Percentiles rank a stretch among this genome's conserved stretches.
phyloP scores from a whole-genome alignment of 208 protist species.

The Sergeia podlipaevii region DNA sequence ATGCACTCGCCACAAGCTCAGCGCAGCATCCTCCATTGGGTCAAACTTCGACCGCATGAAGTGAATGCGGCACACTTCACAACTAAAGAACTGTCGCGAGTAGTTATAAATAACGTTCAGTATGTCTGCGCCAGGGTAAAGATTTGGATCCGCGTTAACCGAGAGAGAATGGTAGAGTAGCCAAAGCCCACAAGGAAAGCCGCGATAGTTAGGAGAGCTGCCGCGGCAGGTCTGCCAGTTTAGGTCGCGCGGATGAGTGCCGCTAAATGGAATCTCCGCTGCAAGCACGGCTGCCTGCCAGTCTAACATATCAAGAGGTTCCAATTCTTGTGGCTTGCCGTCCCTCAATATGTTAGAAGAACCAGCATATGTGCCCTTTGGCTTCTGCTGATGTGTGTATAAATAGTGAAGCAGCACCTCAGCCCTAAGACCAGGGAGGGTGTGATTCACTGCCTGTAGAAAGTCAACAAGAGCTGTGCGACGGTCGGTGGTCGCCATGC shows the following conservation, averaged over 20 bases:
- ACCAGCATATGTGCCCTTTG: neutral
- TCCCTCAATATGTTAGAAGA: slow-evolving; percentile 6
- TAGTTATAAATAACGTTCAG: slow-evolving; percentile 52
- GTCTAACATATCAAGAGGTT: slow-evolving; percentile 4
- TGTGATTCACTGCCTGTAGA: slow-evolving; percentile 28
- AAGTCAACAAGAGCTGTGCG: slow-evolving; percentile 36
- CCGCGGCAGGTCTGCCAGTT: slow-evolving; percentile 56
- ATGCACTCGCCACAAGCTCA: slow-evolving; percentile 72
- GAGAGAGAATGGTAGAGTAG: slow-evolving; percentile 71
- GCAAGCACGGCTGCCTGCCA: slow-evolving; percentile 42
- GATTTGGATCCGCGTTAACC: slow-evolving; percentile 8
- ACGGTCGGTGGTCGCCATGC: slow-evolving; percentile 12
- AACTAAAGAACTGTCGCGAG: slow-evolving; percentile 56
- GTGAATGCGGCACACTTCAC: slow-evolving; percentile 46
- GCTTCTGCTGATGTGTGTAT: neutral
- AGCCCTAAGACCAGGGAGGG: slow-evolving; percentile 34
- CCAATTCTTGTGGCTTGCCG: too few relatives aligned
- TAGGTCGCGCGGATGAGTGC: slow-evolving; percentile 28
- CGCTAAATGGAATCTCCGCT: slow-evolving; percentile 48
- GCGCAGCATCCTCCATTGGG: slow-evolving; percentile 18
- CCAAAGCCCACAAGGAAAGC: slow-evolving; percentile 73
- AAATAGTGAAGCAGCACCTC: slow-evolving; percentile 28
- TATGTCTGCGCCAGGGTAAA: slow-evolving; percentile 4
- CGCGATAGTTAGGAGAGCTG: slow-evolving; percentile 51
- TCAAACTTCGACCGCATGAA: slow-evolving; percentile 43